phyloP scores from a whole-genome alignment of 331 rosid genomes.

The Quercus lobata region DNA sequence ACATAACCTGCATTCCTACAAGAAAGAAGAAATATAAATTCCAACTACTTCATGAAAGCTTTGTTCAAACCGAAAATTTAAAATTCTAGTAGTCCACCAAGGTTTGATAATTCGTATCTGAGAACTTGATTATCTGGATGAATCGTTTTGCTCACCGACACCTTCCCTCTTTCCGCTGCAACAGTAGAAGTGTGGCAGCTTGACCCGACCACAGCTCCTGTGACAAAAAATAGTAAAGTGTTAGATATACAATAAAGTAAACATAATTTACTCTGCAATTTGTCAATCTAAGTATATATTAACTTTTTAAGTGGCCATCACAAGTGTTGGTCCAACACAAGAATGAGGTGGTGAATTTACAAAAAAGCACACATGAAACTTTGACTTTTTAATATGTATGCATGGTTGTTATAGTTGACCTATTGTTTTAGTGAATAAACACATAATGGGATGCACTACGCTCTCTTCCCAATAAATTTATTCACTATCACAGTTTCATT shows the following conservation, averaged over 20 bases:
- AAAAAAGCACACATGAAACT: neutral
- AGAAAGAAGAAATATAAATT: neutral
- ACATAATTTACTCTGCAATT: too few species aligned
- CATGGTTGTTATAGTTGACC: neutral
- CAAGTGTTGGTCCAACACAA: neutral
- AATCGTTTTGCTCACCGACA: slow-evolving; percentile 33
- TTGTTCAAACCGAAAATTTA: neutral
- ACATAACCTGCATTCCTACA: neutral
- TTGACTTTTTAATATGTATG: neutral
- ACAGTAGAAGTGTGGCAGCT: slow-evolving; percentile 51
- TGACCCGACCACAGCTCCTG: slow-evolving; percentile 62
- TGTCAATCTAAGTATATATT: neutral
- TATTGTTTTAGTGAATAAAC: neutral
- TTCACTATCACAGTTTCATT: neutral
- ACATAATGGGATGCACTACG: neutral
- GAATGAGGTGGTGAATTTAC: neutral
- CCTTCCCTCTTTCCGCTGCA: slow-evolving; percentile 66
- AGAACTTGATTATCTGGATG: slow-evolving; percentile 33
- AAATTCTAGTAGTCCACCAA: neutral
- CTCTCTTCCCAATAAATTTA: neutral
- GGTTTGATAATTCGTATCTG: neutral
- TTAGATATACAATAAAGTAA: too few species aligned
- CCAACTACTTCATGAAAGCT: neutral
- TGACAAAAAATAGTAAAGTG: slow-evolving; percentile 1
- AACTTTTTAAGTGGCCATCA: neutral